Conservation (phyloP, 2,329 filamentous ascomycete species). For the Pseudopithomyces maydicus region DNA sequence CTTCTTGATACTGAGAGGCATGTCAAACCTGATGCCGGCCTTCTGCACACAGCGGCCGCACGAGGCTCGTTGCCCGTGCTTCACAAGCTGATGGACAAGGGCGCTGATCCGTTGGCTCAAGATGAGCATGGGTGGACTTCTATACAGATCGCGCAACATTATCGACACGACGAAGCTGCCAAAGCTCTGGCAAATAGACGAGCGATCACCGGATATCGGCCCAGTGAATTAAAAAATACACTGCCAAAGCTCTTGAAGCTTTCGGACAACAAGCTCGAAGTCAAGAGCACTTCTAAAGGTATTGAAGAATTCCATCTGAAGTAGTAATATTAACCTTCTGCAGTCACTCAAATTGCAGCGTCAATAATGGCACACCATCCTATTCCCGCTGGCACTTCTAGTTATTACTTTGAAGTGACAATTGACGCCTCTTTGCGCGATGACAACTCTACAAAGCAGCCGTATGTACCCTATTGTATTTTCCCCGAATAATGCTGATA, state of each 20-base stretch:
- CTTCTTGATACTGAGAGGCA: background rate
- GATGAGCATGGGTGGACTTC: slow-evolving; percentile 2
- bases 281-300: background rate
- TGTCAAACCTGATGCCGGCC: background rate
- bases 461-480: background rate
- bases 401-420: background rate
- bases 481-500: background rate
- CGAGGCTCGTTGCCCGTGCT: background rate
- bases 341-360: background rate
- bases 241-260: background rate
- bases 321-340: background rate
- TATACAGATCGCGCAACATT: background rate
- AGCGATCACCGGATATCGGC: background rate
- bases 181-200: background rate
- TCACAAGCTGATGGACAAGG: background rate
- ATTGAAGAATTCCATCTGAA: background rate
- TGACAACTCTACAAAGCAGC: background rate
- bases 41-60: background rate
- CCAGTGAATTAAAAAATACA: background rate
- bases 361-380: background rate
- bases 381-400: background rate
- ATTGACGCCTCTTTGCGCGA: background rate
- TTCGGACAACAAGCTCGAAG: background rate
- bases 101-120: background rate
- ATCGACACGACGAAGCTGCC: background rate